These are phyloP conservation scores for Ophiostoma sp. DNA, from an alignment of 2,329 filamentous ascomycete species.

Conservation along the genomic window DNA sequence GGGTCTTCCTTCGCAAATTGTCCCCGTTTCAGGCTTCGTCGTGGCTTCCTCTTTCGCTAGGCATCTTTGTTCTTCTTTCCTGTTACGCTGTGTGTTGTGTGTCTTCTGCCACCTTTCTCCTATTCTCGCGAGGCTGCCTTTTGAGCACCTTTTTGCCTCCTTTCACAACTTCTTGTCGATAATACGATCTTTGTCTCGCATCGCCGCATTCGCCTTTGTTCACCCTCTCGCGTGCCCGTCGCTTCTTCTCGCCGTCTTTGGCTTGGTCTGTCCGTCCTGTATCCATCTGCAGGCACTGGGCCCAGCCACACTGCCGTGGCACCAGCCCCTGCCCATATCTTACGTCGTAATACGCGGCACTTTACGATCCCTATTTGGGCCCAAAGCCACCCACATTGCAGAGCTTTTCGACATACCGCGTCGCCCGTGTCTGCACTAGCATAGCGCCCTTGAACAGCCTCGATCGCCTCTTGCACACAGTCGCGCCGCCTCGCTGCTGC, in stretches of 20 bases:
- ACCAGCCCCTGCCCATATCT: background rate
- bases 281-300: background rate
- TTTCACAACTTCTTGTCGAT: background rate
- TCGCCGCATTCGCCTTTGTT: background rate
- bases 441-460: background rate
- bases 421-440: background rate
- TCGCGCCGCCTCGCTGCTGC: background rate
- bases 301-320: constrained; percentile 16
- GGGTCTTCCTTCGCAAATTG: constrained; percentile 11
- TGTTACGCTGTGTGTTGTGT: too few species aligned
- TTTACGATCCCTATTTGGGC: background rate
- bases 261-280: background rate
- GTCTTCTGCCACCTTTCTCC: background rate
- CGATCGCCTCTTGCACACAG: background rate
- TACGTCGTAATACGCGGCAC: constrained; percentile 10
- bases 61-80: background rate
- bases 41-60: constrained; percentile 4
- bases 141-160: background rate
- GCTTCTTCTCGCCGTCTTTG: constrained; percentile 3
- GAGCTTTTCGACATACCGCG: too few species aligned
- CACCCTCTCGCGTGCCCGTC: background rate
- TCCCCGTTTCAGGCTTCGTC: constrained; percentile 13
- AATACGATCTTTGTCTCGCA: background rate
- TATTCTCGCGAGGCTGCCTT: background rate
- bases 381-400: too few species aligned